Evolutionary conservation across 2,329 filamentous ascomycete species (phyloP), one percentile per base, ranked within the genome.

Genomic region (Apiospora arundinis): DNA sequence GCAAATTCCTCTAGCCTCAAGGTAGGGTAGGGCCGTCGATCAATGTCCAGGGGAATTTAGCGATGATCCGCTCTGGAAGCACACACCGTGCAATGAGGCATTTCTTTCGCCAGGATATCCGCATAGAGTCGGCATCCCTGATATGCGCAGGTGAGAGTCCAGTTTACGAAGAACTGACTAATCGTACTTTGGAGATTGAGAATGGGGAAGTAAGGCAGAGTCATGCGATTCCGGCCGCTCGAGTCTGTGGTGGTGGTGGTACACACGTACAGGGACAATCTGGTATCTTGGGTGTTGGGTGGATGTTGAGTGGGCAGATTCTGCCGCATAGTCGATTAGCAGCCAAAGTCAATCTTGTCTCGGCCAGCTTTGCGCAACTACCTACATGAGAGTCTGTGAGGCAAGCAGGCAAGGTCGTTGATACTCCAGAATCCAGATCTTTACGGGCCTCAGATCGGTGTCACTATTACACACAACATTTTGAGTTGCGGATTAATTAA

Each of bases 161-260:
- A 21, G 56, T n/a, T 63, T 63, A 63, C 56, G 56, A 40, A 63
- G 32, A 63, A 63, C 56, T 63, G 56, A 63, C 56, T 63, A 63
- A 63, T 63, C 32, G 56, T 37, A 2, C 56, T 63, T 63, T 40
- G 32, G 32, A 16, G 32, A 40, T 40, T 63, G 32, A 63, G 14
- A 32, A 63, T 40, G 56, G 21, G 6, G 9, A 21, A 63, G 32
- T 7, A 37, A 60, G 52, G 21, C 18, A 37, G 52, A 60, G 52
- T 60, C 52, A 60, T 60, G 28, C 28, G 28, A 60, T 37, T 32
- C 28, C 25, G 14, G 14, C 18, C 21, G 52, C 52, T 60, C 25
- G 28, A 60, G 52, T 32, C 52, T 37, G 52, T 32, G 32, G 52
- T 32, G 28, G 52, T 32, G 32, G 52, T 32, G 28, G 32, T 32